Evolutionary conservation across 2,329 filamentous ascomycete genomes (phyloP).

Genomic region (Dactylellina haptotyla): DNA sequence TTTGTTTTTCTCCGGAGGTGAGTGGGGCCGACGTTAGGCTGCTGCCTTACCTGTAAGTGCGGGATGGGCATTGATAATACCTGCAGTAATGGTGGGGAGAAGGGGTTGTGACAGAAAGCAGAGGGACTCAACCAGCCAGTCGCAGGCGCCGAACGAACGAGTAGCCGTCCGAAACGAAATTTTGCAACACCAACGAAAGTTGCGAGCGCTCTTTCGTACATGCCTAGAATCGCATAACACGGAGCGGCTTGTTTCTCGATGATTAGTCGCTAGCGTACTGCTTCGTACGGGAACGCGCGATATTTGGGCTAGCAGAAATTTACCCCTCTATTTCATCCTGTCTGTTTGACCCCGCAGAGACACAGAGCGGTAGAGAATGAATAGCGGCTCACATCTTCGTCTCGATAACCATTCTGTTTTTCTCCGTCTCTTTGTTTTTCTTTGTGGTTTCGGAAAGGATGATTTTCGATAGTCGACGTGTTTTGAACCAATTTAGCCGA

Average conservation of each 20-base stretch:
- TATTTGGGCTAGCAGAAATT: not conserved
- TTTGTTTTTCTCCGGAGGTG: slow-evolving; percentile 47
- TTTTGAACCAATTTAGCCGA: slow-evolving; percentile 53
- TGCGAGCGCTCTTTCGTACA: slow-evolving; percentile 7
- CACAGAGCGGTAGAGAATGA: slow-evolving; percentile 12
- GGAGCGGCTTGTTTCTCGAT: slow-evolving; percentile 21
- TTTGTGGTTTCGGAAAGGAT: slow-evolving; percentile 28
- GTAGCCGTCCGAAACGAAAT: slow-evolving; percentile 19
- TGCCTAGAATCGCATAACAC: slow-evolving; percentile 23
- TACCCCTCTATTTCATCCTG: slow-evolving; percentile 42
- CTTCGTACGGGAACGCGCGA: not conserved
- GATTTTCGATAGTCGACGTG: slow-evolving; percentile 10
- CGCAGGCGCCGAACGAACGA: slow-evolving; percentile 35
- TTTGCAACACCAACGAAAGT: slow-evolving; percentile 25
- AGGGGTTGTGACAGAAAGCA: too few relatives aligned
- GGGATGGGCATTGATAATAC: slow-evolving; percentile 54
- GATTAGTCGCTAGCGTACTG: slow-evolving; percentile 21
- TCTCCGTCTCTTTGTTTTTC: not conserved
- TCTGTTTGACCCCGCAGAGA: slow-evolving; percentile 39
- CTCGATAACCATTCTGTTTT: too few relatives aligned
- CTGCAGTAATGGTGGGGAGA: slow-evolving; percentile 53
- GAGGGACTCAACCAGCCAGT: slow-evolving; percentile 11
- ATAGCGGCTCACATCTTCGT: slow-evolving; percentile 1
- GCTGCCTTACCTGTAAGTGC: slow-evolving; percentile 54
- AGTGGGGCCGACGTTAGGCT: slow-evolving; percentile 54